These are phyloP conservation scores for Pichia scutulata DNA, from an alignment of 805 yeast genomes.

Conservation along the genomic window DNA sequence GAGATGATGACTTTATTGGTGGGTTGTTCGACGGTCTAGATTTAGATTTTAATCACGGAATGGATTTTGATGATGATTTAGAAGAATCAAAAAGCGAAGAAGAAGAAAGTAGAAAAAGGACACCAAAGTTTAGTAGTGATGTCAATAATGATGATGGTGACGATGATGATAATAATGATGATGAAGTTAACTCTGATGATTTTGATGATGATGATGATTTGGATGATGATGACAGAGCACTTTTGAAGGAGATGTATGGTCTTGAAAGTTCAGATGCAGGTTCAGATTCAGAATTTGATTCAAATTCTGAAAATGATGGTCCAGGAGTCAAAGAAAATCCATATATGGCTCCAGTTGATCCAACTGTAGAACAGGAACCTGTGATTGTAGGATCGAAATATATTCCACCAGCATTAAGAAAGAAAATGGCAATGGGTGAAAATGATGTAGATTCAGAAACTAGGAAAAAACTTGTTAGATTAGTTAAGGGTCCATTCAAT, in stretches of 20 bases:
- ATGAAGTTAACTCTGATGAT: slow-evolving; percentile 23
- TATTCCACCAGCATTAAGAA: slow-evolving; percentile 82
- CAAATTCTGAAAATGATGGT: slow-evolving; percentile 23
- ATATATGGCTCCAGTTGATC: slow-evolving; percentile 52
- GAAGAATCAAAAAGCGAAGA: slow-evolving; percentile 12
- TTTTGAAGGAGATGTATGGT: slow-evolving; percentile 27
- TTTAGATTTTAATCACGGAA: slow-evolving; percentile 26
- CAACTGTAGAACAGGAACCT: slow-evolving; percentile 6
- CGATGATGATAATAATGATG: slow-evolving; percentile 21
- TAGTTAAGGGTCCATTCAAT: slow-evolving; percentile 78
- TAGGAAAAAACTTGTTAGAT: slow-evolving; percentile 42
- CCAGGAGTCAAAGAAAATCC: slow-evolving; percentile 58
- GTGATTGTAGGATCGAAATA: slow-evolving; percentile 38
- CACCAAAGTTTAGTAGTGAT: slow-evolving; percentile 8
- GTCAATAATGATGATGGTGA: slow-evolving; percentile 20
- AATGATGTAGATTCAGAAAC: slow-evolving; percentile 35
- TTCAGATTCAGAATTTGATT: slow-evolving; percentile 16
- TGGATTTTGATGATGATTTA: slow-evolving; percentile 13
- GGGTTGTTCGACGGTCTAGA: slow-evolving; percentile 73
- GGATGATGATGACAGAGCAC: slow-evolving; percentile 26
- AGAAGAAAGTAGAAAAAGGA: not conserved
- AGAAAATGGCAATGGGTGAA: slow-evolving; percentile 34
- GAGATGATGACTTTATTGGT: slow-evolving; percentile 73
- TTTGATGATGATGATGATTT: slow-evolving; percentile 27
- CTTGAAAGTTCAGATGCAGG: slow-evolving; percentile 20